A percentile compares a stretch with the other conserved stretches of the same genome.
Evolutionary conservation across 2,329 filamentous ascomycete genomes (phyloP).

Genomic region (Penicillium sp.): DNA sequence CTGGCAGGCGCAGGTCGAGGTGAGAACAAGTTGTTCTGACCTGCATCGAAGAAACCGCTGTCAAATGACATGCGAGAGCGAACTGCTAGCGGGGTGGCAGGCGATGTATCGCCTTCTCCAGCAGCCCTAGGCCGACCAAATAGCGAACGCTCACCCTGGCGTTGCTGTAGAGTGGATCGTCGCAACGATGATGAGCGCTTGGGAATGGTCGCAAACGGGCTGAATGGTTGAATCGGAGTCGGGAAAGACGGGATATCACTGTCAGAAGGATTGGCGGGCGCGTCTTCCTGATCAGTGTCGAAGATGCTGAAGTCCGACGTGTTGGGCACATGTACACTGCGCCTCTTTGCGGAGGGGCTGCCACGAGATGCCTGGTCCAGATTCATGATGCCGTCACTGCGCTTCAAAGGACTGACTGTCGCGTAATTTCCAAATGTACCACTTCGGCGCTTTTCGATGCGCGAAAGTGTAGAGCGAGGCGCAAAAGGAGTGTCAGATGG

Average conservation of each 20-base stretch:
- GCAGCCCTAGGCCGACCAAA: slow-evolving; percentile 37
- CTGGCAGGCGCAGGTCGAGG: slow-evolving; percentile 53
- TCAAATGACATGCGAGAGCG: slow-evolving; percentile 74
- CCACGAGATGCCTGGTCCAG: slow-evolving; percentile 71
- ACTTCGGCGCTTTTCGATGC: slow-evolving; percentile 48
- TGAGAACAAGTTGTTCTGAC: slow-evolving; percentile 59
- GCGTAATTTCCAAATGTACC: slow-evolving; percentile 47
- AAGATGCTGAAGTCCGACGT: slow-evolving; percentile 69
- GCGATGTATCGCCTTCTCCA: slow-evolving; percentile 49
- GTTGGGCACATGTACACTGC: slow-evolving; percentile 74
- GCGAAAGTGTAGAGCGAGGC: slow-evolving; percentile 39
- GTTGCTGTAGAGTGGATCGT: slow-evolving; percentile 82
- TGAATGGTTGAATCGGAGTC: slow-evolving; percentile 36
- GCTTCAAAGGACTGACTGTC: slow-evolving; percentile 77
- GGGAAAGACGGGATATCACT: slow-evolving; percentile 26
- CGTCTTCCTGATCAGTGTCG: slow-evolving; percentile 45
- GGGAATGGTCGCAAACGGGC: slow-evolving; percentile 53
- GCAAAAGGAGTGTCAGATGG: slow-evolving; percentile 23
- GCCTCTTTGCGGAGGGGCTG: slow-evolving; percentile 84
- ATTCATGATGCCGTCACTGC: slow-evolving; percentile 85
- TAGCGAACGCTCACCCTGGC: slow-evolving; percentile 63
- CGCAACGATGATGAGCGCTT: slow-evolving; percentile 72
- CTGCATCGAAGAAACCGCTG: slow-evolving; percentile 60
- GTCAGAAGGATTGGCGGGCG: slow-evolving; percentile 25
- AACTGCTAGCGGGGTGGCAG: slow-evolving; percentile 51